Evolutionary conservation across 306 rosid species (phyloP).

Genomic region (Cicer arietinum): DNA sequence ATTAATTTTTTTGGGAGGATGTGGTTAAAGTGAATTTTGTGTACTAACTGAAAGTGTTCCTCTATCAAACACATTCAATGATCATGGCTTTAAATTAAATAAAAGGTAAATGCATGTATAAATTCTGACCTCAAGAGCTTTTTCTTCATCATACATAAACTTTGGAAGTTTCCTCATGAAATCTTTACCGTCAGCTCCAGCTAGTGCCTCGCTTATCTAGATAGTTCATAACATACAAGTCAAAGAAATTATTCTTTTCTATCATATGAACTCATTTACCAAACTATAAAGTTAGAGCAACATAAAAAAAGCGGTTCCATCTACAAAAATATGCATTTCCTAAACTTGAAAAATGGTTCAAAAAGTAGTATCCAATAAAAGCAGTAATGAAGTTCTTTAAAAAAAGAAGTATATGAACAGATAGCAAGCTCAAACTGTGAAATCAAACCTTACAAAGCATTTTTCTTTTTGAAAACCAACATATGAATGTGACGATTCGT

Average conservation of each 20-base stretch:
- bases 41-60: not conserved
- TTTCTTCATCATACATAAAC: slow-evolving; percentile 71
- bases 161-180: slow-evolving; percentile 73
- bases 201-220: slow-evolving; percentile 65
- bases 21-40: not conserved
- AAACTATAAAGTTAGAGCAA: slow-evolving; percentile 10
- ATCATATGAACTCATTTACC: slow-evolving; percentile 2
- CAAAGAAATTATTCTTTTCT: slow-evolving; percentile 6
- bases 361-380: not conserved
- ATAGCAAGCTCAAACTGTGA: slow-evolving; percentile 8
- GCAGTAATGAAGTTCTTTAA: not conserved
- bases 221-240: slow-evolving; percentile 18
- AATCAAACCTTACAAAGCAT: not conserved
- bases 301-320: not conserved
- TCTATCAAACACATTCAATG: slow-evolving; percentile 15
- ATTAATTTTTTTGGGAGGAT: not conserved
- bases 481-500: not conserved
- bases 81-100: slow-evolving; percentile 34
- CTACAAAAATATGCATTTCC: not conserved
- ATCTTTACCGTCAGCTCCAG: slow-evolving; percentile 63
- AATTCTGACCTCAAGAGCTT: slow-evolving; percentile 67
- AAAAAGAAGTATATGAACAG: not conserved
- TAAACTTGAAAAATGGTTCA: not conserved
- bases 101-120: slow-evolving; percentile 22
- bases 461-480: too few species aligned